phyloP scores from a whole-genome alignment of 306 rosid species.

The Carpinus viminea region DNA sequence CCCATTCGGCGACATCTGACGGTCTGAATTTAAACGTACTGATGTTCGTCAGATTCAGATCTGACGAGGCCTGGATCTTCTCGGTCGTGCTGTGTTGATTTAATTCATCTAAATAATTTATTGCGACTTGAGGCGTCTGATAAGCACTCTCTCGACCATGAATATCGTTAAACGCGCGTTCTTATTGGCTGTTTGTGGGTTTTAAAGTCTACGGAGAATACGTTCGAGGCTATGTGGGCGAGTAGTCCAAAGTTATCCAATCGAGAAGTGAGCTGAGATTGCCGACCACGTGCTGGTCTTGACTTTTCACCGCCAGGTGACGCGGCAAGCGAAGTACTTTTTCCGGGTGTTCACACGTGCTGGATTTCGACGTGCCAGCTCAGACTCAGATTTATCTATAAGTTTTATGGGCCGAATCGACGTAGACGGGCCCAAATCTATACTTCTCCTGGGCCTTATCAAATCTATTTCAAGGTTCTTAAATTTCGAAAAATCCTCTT shows the following conservation, averaged over 20 bases:
- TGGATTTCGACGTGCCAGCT: constrained; percentile 29
- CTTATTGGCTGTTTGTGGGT: no score
- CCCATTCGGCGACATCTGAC: constrained; percentile 26
- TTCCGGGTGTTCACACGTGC: constrained; percentile 22
- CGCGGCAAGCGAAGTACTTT: constrained; percentile 12
- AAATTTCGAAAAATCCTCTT: no score
- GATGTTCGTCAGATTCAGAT: constrained; percentile 30
- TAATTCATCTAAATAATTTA: not conserved
- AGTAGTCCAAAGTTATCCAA: accelerated
- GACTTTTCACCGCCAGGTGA: constrained; percentile 22
- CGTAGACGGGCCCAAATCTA: not conserved
- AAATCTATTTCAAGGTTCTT: no score
- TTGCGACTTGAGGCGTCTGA: not conserved
- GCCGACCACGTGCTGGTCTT: constrained; percentile 30
- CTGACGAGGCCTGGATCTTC: constrained; percentile 20
- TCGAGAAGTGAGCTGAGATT: not conserved
- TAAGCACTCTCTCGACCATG: not conserved
- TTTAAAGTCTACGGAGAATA: no score
- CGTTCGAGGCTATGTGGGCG: constrained; percentile 2
- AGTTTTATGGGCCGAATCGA: not conserved
- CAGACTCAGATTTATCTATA: constrained; percentile 7
- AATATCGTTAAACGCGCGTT: accelerated
- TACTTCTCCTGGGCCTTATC: not conserved
- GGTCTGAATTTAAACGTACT: constrained; percentile 11
- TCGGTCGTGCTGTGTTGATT: not conserved